Base-by-base conservation (phyloP, 2,329 filamentous ascomycete genomes). In the Talaromyces sp. region DNA sequence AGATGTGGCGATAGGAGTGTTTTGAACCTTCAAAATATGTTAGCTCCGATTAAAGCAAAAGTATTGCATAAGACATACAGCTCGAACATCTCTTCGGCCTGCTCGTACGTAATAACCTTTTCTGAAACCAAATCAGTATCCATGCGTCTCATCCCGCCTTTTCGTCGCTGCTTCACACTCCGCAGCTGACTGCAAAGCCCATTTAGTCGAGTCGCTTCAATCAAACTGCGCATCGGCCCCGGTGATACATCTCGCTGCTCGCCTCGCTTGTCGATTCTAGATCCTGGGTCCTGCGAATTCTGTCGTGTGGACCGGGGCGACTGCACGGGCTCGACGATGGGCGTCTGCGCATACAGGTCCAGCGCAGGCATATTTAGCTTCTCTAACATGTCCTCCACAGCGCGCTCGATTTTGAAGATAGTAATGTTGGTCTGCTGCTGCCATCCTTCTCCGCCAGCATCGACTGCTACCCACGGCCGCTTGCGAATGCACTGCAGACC, bases 191-290 rank as follows among this genome's bases (percentile, higher is more conserved):
- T 61, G 27, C 43, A 57, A 2, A 61, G 54, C 12, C 59, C 59
- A n/a, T 57, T 55, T 4, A 61, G 43, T 14, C 59, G 55, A 51
- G 59, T 61, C 17, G 59, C 59, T 32, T 57, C 59, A 21, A 61
- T 61, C 17, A 61, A 35, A 31, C 59, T 61, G 12, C 54, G 43
- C 54, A 61, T 61, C 7, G 59, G 53, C 2, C 54, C 59, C 19
- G 59, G 59, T 3, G 59, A 61, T 41, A 61, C 43, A 48, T 61
- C 54, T 38, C 59, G 54, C 12, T 35, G 32, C 14, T 61, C 59
- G 26, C 56, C 52, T 21, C n/a, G 14, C 14, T 51, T 57, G 6
- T 26, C 26, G n/a, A 32, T 32, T 17, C 32, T 17, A 35, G 32
- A 35, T 5, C 32, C 32, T 14, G 59, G 54, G 17, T 61, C 59